Evolutionary conservation across 1,284 basidiomycete genomes (phyloP).

Genomic region (Ustilago tritici): DNA sequence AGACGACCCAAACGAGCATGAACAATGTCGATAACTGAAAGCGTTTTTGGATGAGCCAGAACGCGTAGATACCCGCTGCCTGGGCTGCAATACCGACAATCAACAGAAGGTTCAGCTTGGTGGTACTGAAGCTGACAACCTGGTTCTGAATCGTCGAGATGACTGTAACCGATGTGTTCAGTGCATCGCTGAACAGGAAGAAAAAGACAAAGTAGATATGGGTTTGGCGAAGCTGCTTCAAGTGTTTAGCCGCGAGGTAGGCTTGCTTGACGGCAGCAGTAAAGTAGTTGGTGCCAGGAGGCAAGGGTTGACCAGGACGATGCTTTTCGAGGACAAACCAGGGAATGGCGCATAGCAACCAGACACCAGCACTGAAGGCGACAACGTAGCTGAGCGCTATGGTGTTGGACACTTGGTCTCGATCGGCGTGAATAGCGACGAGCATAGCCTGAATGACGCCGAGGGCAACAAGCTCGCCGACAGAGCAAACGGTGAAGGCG

Average conservation of each 20-base stretch:
- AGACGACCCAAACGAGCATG: conserved; percentile 80
- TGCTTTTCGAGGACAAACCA: conserved; percentile 76
- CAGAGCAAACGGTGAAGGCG: conserved; percentile 81
- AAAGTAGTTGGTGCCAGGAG: conserved; percentile 77
- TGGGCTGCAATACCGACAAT: conserved; percentile 83
- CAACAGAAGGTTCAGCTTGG: conserved; percentile 77
- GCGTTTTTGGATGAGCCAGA: conserved; percentile 82
- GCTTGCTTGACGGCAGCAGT: conserved; percentile 73
- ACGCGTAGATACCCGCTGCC: conserved; percentile 76
- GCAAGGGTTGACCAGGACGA: conserved; percentile 70
- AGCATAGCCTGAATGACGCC: conserved; percentile 83
- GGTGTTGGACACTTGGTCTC: conserved; percentile 69
- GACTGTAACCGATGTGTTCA: conserved; percentile 85
- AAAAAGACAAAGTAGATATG: conserved; percentile 76
- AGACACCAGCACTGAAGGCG: conserved; percentile 70
- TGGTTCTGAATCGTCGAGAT: conserved; percentile 82
- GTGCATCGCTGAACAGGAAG: conserved; percentile 80
- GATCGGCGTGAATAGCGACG: conserved; percentile 74
- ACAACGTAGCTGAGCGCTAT: conserved; percentile 71
- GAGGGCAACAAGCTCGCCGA: conserved; percentile 80
- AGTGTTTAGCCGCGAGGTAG: conserved; percentile 28
- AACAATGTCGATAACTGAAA: conserved; percentile 78
- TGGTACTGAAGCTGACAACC: conserved; percentile 79
- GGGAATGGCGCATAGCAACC: conserved; percentile 79
- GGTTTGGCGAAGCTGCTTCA: conserved; percentile 24